phyloP scores from a whole-genome alignment of 2,329 filamentous ascomycete species.

The Colletotrichum liriopes region DNA sequence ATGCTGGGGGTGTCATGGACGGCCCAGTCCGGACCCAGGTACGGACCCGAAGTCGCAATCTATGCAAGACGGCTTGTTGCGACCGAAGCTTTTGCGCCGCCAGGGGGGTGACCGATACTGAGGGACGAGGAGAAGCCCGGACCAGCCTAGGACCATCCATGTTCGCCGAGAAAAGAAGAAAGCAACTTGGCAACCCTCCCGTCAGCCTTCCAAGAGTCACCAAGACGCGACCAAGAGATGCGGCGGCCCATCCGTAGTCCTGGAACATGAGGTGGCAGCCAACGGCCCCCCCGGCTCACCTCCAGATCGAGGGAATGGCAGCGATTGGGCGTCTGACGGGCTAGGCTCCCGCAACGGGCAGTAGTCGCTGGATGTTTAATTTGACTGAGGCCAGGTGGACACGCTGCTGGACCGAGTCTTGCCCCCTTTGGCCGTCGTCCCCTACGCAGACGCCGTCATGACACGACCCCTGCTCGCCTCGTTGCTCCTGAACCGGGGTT shows the following conservation, averaged over 20 bases:
- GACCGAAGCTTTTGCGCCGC: constrained; percentile 31
- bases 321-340: constrained; percentile 32
- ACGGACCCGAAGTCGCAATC: constrained; percentile 29
- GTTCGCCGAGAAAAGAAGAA: not conserved
- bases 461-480: constrained; percentile 28
- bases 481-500: constrained; percentile 27
- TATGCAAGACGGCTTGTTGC: constrained; percentile 35
- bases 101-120: not conserved
- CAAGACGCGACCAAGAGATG: constrained; percentile 7
- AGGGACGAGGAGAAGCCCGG: constrained; percentile 16
- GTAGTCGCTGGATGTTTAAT: constrained; percentile 37
- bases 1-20: constrained; percentile 22
- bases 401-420: constrained; percentile 18
- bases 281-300: constrained; percentile 7
- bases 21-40: constrained; percentile 30
- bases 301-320: constrained; percentile 22
- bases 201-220: constrained; percentile 21
- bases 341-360: constrained; percentile 33
- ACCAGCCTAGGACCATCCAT: not conserved
- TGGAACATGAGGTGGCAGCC: constrained; percentile 31
- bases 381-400: constrained; percentile 35
- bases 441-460: constrained; percentile 11
- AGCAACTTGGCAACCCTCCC: constrained; percentile 6
- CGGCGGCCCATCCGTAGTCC: constrained; percentile 32
- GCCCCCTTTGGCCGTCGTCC: constrained; percentile 5